Base-by-base conservation (phyloP, 2,329 filamentous ascomycete genomes). In the Penicillium hesseltinei region DNA sequence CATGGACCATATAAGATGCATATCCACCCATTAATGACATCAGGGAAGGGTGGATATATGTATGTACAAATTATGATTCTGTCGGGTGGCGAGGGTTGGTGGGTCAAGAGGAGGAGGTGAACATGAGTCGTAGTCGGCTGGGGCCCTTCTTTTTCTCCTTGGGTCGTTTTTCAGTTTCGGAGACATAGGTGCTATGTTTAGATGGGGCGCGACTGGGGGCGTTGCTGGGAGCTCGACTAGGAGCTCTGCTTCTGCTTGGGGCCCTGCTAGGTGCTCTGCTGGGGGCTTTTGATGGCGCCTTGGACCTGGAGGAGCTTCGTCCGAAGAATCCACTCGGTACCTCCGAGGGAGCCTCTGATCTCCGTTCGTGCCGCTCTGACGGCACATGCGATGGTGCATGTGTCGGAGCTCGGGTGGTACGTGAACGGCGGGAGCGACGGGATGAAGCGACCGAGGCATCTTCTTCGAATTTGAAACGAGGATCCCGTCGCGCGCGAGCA, bases 121-220 rank as follows among this genome's bases (percentile, higher is more conserved):
- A 74, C 67, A 75, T 73, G 27, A 74, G 59, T 40, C 72, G 71
- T 47, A 75, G 58, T 11, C 67, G 68, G 57, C 75, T 78, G 13
- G 75, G 72, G 19, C 73, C 75, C 62, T 76, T 76, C 61, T 70
- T 72, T 56, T 72, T 73, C 50, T 76, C 64, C 52, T 62, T 56
- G 2, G 63, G 70, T 47, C 69, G 65, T 54, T 58, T 65, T 35
- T 70, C 71, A 17, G 65, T 69, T 19, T 69, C 66, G 6, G 66
- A 65, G n/a, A 65, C 43, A 11, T 57, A 57, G 6, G 64, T 66
- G 40, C 64, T 58, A 31, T 65, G 51, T 46, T 64, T 67, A 11
- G 68, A 69, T 25, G 62, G 49, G 13, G 61, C 51, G 55, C 9
- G 60, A 60, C 39, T 57, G 1, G 62, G 53, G 17, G 61, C 54